Percentiles rank a stretch among this genome's conserved stretches.
These are phyloP conservation scores for Phytopythium mirpurense DNA, from an alignment of 352 stramenopile species.

Conservation along the genomic window DNA sequence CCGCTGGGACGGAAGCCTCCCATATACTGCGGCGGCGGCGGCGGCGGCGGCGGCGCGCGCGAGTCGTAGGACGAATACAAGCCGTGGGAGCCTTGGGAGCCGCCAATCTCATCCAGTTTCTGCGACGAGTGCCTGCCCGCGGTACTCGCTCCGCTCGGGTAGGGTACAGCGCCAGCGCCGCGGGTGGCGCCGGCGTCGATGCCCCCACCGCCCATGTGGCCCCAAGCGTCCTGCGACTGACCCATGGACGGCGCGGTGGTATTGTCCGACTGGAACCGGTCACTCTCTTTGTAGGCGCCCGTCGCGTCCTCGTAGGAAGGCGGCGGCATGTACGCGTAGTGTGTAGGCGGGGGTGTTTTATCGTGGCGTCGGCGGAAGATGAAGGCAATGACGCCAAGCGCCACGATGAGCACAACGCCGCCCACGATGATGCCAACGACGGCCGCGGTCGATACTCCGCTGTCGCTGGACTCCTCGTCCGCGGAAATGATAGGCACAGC, in stretches of 20 bases:
- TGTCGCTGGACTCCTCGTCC: constrained; percentile 5
- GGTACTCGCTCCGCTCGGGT: constrained; percentile 13
- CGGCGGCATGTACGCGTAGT: constrained; percentile 43
- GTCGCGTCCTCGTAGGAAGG: constrained; percentile 43
- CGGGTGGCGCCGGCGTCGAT: background rate
- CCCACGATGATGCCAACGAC: constrained; percentile 61
- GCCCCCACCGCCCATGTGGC: constrained; percentile 1
- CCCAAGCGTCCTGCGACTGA: constrained; percentile 9
- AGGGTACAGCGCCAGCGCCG: background rate
- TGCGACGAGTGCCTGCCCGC: constrained; percentile 14
- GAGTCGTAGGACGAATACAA: constrained; percentile 18
- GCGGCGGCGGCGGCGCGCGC: constrained; percentile 11
- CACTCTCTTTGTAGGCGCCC: constrained; percentile 23
- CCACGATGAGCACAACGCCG: constrained; percentile 39
- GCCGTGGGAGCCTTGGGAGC: constrained; percentile 29
- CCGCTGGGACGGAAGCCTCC: constrained; percentile 22
- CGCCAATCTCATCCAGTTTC: constrained; percentile 34
- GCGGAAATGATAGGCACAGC: constrained; percentile 3
- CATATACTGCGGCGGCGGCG: constrained; percentile 12
- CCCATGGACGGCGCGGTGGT: constrained; percentile 8
- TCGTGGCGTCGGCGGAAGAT: constrained; percentile 29
- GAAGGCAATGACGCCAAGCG: constrained; percentile 31
- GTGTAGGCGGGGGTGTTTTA: constrained; percentile 13
- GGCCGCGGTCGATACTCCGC: constrained; percentile 34
- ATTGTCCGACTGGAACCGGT: constrained; percentile 23